Evolutionary conservation across 371 early-diverging fungal genomes (phyloP).

Genomic region (Mucor sp.): DNA sequence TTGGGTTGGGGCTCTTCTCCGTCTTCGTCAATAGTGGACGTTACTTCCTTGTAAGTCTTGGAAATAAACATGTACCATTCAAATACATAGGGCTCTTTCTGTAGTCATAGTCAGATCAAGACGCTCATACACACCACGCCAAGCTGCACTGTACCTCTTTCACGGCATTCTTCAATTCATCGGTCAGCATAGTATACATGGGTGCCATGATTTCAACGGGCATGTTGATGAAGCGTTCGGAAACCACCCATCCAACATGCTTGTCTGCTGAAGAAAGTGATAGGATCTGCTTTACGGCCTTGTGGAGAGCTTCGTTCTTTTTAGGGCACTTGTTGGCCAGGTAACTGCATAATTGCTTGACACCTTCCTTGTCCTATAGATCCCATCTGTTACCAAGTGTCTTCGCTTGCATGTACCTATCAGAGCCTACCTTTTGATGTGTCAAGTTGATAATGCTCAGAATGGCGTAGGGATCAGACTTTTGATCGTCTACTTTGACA

Average conservation of each 20-base stretch:
- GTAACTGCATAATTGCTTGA: conserved; percentile 61
- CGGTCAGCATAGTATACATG: conserved; percentile 85
- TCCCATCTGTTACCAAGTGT: background rate
- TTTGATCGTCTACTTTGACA: conserved; percentile 82
- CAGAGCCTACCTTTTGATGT: conserved; percentile 51
- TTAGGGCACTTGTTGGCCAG: conserved; percentile 66
- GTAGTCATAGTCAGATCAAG: background rate
- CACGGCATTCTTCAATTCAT: conserved; percentile 80
- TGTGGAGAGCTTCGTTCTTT: conserved; percentile 46
- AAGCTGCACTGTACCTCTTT: conserved; percentile 54
- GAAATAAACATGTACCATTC: conserved; percentile 82
- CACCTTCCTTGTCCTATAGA: conserved; percentile 51
- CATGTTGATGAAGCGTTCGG: conserved; percentile 95
- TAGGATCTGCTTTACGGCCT: conserved; percentile 52
- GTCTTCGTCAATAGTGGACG: conserved; percentile 62
- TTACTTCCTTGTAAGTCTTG: conserved; percentile 85
- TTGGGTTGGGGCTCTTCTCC: conserved; percentile 44
- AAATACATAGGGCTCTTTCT: conserved; percentile 75
- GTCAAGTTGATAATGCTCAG: conserved; percentile 79
- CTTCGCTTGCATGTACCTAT: background rate
- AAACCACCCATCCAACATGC: conserved; percentile 76
- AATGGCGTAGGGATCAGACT: conserved; percentile 90
- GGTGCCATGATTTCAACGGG: conserved; percentile 91
- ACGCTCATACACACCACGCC: background rate
- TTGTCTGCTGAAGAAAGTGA: conserved; percentile 25